Conservation (phyloP, 202 grass and related monocot genomes). For the Setaria viridis region DNA sequence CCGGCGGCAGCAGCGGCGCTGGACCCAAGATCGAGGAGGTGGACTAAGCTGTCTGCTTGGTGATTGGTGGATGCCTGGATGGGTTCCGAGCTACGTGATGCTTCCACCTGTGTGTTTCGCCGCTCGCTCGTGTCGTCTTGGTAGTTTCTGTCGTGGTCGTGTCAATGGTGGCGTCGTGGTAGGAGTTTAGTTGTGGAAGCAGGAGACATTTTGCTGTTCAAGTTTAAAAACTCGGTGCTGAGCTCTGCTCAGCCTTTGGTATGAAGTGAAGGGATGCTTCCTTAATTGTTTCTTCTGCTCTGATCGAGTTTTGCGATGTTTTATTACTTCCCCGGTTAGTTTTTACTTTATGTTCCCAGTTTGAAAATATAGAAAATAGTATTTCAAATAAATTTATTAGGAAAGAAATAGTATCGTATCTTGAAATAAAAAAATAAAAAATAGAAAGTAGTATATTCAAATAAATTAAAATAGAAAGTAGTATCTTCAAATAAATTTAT, state of each 20-base stretch:
- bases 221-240: not conserved
- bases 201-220: not conserved
- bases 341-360: no score
- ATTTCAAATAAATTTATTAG: no score
- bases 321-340: no score
- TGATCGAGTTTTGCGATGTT: not conserved
- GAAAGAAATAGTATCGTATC: no score
- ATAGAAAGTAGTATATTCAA: no score
- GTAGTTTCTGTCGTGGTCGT: not conserved
- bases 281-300: not conserved
- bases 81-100: not conserved
- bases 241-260: not conserved
- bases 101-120: not conserved
- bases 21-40: constrained; percentile 98
- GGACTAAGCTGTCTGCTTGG: constrained; percentile 45
- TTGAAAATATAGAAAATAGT: no score
- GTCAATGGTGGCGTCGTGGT: not conserved
- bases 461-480: no score
- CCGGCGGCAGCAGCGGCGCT: constrained; percentile 49
- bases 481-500: no score
- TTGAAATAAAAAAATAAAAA: no score
- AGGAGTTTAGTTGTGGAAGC: not conserved
- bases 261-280: not conserved
- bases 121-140: not conserved
- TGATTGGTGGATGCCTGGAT: not conserved